A percentile compares a stretch with the other conserved stretches of the same genome.
phyloP scores from a whole-genome alignment of 768 basidiomycete species.

The Tricholoma saponaceum region DNA sequence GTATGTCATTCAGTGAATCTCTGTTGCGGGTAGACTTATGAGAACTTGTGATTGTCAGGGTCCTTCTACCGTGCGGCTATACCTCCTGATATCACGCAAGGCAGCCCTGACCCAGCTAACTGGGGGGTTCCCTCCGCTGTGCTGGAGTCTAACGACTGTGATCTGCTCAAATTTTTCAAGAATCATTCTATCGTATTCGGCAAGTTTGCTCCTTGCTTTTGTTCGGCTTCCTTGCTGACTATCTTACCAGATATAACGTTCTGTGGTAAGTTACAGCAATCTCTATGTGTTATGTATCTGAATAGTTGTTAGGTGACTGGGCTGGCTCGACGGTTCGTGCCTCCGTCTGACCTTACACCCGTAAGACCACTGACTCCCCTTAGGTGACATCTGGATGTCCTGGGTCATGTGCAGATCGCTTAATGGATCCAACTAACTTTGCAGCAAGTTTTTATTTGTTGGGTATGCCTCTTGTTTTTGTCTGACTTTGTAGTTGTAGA shows the following conservation, averaged over 20 bases:
- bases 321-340: too few species aligned
- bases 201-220: slow-evolving; percentile 32
- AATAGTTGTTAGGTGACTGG: slow-evolving; percentile 59
- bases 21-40: background rate
- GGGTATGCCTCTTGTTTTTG: slow-evolving; percentile 1
- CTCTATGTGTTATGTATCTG: background rate
- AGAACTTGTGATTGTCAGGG: slow-evolving; percentile 32
- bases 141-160: slow-evolving; percentile 49
- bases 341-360: background rate
- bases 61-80: slow-evolving; percentile 80
- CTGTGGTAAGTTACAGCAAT: slow-evolving; percentile 48
- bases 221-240: slow-evolving; percentile 10
- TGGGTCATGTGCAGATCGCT: slow-evolving; percentile 59
- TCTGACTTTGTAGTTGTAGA: slow-evolving; percentile 34
- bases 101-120: slow-evolving; percentile 57
- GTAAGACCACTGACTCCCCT: background rate
- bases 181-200: slow-evolving; percentile 78
- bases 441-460: slow-evolving; percentile 41
- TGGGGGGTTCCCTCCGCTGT: slow-evolving; percentile 70
- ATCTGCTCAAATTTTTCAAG: slow-evolving; percentile 53
- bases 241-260: slow-evolving; percentile 66
- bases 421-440: slow-evolving; percentile 71
- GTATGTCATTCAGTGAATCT: slow-evolving; percentile 38
- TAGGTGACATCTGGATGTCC: slow-evolving; percentile 63
- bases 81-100: slow-evolving; percentile 59